phyloP scores from a whole-genome alignment of 352 stramenopile genomes.

The Pythium coloratum region DNA sequence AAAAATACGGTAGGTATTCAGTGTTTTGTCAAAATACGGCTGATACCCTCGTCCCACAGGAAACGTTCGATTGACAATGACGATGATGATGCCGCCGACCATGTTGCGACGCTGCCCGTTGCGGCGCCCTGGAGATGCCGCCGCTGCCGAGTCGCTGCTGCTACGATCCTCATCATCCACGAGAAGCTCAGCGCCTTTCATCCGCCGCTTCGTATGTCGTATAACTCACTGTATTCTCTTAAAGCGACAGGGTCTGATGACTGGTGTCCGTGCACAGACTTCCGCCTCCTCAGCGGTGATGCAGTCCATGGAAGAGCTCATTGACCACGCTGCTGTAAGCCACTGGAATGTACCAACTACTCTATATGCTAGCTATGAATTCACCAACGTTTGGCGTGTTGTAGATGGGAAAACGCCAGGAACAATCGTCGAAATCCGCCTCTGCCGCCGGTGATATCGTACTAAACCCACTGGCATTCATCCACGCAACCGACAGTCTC shows the following conservation, averaged over 20 bases:
- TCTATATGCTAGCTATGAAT: background rate
- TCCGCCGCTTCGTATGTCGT: conserved; percentile 19
- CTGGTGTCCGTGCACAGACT: background rate
- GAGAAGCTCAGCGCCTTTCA: background rate
- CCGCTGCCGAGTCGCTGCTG: conserved; percentile 10
- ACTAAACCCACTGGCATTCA: conserved; percentile 8
- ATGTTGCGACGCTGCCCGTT: conserved; percentile 18
- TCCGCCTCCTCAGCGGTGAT: conserved; percentile 24
- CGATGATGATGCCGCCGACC: conserved; percentile 12
- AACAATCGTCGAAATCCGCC: conserved; percentile 6
- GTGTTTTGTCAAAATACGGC: background rate
- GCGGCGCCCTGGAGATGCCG: conserved; percentile 15
- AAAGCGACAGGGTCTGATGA: background rate
- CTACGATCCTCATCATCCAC: conserved; percentile 1
- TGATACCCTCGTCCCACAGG: background rate
- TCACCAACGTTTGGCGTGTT: background rate
- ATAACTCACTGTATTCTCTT: background rate
- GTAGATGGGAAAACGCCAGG: conserved; percentile 24
- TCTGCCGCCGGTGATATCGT: background rate
- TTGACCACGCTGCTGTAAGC: conserved; percentile 43
- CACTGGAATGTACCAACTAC: background rate
- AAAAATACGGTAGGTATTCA: background rate
- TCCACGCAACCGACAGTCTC: conserved; percentile 9
- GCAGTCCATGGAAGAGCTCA: conserved; percentile 52
- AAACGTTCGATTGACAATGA: background rate